Base-by-base conservation (phyloP, 208 protist species). In the Acanthamoeba castellanii region DNA sequence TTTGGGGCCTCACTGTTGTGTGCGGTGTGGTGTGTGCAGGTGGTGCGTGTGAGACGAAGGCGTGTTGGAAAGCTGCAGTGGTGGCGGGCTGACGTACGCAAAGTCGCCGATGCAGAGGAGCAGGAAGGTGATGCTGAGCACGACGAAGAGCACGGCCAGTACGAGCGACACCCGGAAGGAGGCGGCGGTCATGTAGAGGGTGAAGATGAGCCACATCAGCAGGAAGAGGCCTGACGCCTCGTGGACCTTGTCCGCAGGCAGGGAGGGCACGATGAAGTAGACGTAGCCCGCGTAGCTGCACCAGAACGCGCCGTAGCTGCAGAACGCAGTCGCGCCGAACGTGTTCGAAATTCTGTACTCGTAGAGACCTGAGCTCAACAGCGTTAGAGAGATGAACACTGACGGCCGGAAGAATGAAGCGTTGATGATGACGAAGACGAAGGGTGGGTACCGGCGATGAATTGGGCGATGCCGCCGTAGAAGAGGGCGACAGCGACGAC, bases 161-260 rank as follows among this genome's bases (percentile, higher is more conserved):
- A 91, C 85, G 64, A 91, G 85, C 11, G 85, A 91, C 9, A 91
- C 85, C 18, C 85, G 20, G 2, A 91, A 18, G 6, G 85, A 91
- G 34, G 57, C 85, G 14, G 70, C 9, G 22, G 64, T 74, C 85
- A 91, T 91, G 57, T 91, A 91, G 27, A 91, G 37, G 32, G 85
- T 91, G 64, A 91, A 91, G 85, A 91, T 91, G n/a, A 70, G 55
- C 85, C 85, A 91, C 85, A 91, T 70, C 37, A 91, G 64, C 45
- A 91, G 47, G 57, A 91, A 91, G 13, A 91, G 57, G 13, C 85
- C 85, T 25, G 85, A 45, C 8, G 85, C 55, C 47, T 91, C 85
- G 37, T 91, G 47, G 22, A 70, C 85, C 13, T 74, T 70, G 64
- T 34, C 85, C 3, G 85, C 42, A 8, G 32, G 57, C 68, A 91